phyloP scores from a whole-genome alignment of 257 asterid species.

The Solanum chiquidenum region DNA sequence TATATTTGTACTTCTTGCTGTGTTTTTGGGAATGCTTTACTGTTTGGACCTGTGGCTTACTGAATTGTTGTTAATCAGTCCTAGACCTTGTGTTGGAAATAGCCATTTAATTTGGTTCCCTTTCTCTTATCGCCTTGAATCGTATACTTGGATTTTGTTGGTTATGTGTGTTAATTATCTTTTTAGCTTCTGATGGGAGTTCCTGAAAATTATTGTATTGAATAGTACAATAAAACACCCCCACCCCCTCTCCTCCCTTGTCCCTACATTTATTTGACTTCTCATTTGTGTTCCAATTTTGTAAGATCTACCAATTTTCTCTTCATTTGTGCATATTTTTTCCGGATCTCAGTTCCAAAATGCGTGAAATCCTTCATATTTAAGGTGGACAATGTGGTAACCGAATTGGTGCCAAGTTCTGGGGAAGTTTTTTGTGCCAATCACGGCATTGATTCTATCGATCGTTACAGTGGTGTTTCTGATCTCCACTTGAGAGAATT shows the following conservation, averaged over 20 bases:
- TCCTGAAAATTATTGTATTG: too few species aligned
- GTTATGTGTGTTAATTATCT: too few species aligned
- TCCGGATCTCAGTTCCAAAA: background rate
- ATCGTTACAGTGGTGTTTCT: background rate
- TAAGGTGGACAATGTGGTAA: background rate
- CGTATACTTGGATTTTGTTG: too few species aligned
- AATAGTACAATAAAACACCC: background rate
- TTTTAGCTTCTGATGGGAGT: too few species aligned
- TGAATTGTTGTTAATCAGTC: too few species aligned
- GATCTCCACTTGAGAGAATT: background rate
- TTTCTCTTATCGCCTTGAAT: too few species aligned
- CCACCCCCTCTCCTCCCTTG: background rate
- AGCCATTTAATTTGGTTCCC: too few species aligned
- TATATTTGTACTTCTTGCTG: too few species aligned
- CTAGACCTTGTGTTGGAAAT: too few species aligned
- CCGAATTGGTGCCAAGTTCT: background rate
- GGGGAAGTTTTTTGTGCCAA: background rate
- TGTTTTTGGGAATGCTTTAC: too few species aligned
- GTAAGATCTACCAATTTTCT: background rate
- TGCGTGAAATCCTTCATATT: background rate
- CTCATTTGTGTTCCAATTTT: background rate
- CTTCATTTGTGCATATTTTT: background rate
- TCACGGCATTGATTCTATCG: background rate
- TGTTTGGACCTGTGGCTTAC: too few species aligned
- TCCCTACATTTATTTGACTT: background rate